Base-by-base conservation (phyloP, 2,329 filamentous ascomycete genomes). In the Scortechinia acanthostroma region DNA sequence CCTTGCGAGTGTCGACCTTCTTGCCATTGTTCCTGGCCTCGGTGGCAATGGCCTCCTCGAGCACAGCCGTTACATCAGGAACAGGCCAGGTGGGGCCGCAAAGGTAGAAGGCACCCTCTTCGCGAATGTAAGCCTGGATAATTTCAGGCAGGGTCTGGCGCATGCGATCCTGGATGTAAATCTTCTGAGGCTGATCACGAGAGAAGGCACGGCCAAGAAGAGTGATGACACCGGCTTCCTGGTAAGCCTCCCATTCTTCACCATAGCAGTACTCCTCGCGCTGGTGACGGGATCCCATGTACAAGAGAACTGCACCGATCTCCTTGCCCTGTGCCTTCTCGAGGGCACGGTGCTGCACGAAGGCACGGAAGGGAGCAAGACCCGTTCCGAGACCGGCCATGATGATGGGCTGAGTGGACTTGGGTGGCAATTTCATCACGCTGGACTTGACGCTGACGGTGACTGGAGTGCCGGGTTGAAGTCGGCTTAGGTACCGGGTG, bases 141-240 rank as follows among this genome's bases (percentile, higher is more conserved):
- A 98, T 94, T 50, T 93, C 83, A 40, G 73, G 69, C 48, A 97
- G 69, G 1, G 85, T 89, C 76, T 97, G 77, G 47, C 93, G 77
- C 93, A 98, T 98, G 53, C 91, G 81, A 63, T 98, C 93, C 73
- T 98, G 93, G 59, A 98, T 98, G 69, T 98, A 98, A 52, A 98
- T 95, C 82, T 98, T 98, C 71, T 96, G 77, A 15, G 88, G 86
- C 76, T 98, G 93, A 62, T 98, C 93, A 61, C 93, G 86, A 48
- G 88, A 95, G 75, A 98, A 98, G 37, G 93, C 93, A 44, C 88
- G 82, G 44, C 93, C 93, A 43, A 98, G 80, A 35, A 95, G 77
- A 0, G 93, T 98, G 62, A 98, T 91, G 55, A 98, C 88, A 44
- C 93, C 93, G 0, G 93, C 90, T 49, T 91, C 91, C 59, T 93